Evolutionary conservation across 225 moss, liverwort and hornwort genomes (phyloP), one percentile per base, ranked within the genome.

Genomic region (Antitrichia curtipendula): DNA sequence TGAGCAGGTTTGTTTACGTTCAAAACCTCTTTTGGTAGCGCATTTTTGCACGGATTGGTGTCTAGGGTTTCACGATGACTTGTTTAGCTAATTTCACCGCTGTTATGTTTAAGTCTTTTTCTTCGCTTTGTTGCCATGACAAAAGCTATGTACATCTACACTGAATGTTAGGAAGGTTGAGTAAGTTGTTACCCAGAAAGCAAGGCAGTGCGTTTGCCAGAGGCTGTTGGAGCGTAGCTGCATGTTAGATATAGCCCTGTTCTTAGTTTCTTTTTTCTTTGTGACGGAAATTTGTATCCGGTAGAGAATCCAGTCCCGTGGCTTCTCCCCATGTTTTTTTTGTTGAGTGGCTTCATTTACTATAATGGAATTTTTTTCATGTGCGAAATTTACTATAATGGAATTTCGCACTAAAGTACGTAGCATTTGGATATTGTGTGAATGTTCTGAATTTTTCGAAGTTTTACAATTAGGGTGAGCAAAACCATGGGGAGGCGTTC

Each of bases 1-100:
- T 6, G 94, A 92, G 90, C 94, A 94, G 90, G 94, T 94, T 66
- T 14, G 70, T 52, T 62, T 9, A 17, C 38, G 57, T 64, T 36
- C 38, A 22, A 79, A 58, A 29, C 36, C 86, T 64, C 18, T 16
- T 71, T 62, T 29, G 28, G 45, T 70, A 28, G 40, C 31, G 32
- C 52, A 27, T 12, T 53, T 87, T 68, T 13, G 31, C 34, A 7
- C 27, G 21, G 56, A 63, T 78, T 6, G 59, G 61, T n/a, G 91
- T 77, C 41, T 86, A 84, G 84, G 90, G 58, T 88, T 92, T 84
- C 23, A 56, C 6, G 43, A 49, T 70, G 84, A n/a, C 16, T 75
- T 80, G 16, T 57, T 47, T 41, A 58, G 65, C 7, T 29, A 71
- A 43, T 71, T 28, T 18, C 23, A 16, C 17, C 40, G 45, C 21